Base-by-base conservation (phyloP, 2,329 filamentous ascomycete species). In the Venturia carpophila region DNA sequence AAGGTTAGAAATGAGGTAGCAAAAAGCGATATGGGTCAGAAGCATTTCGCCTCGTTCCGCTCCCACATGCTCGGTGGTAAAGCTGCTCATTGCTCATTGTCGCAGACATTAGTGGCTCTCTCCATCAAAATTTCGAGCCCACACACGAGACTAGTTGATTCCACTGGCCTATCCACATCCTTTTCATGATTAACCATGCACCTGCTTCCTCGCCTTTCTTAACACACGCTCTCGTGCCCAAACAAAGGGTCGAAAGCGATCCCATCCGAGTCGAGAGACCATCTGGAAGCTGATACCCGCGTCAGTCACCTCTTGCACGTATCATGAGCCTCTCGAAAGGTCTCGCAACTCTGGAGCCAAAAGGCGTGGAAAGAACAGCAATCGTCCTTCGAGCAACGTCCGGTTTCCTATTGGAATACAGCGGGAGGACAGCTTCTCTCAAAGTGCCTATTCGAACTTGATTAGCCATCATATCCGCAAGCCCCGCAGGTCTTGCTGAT, bases 261-360 rank as follows among this genome's bases (percentile, higher is more conserved):
- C 30, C 30, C 6, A 6, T 3, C 6, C 6, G 6, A 19, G 43
- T 47, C 43, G 19, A 47, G 21, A 21, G 6, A 19, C 21, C 24
- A 27, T 55, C 15, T 55, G 49, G 17, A 47, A 15, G 49, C n/a
- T 15, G 9, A 11, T 30, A 27, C 30, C 2, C 52, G 5, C 11
- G 17, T 58, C 52, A 58, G 2, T 27, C 27, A 58, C 15, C n/a
- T 10, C 60, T 24, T 15, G 15, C 60, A 19, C 60, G 60, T 41
- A 61, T 27, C 21, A 61, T 34, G 11, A 45, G 9, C 37, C 21
- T 61, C 17, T 61, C 60, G 37, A 43, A 61, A 61, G 60, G 60
- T 15, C 60, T 42, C 15, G 60, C 60, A 17, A 19, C 39, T 41
- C 60, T 34, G 5, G 42, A 61, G 9, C 60, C 60, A 5, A 41